These are phyloP conservation scores for Eucalyptus erythrocorys DNA, from an alignment of 345 rosid genomes.

Conservation along the genomic window DNA sequence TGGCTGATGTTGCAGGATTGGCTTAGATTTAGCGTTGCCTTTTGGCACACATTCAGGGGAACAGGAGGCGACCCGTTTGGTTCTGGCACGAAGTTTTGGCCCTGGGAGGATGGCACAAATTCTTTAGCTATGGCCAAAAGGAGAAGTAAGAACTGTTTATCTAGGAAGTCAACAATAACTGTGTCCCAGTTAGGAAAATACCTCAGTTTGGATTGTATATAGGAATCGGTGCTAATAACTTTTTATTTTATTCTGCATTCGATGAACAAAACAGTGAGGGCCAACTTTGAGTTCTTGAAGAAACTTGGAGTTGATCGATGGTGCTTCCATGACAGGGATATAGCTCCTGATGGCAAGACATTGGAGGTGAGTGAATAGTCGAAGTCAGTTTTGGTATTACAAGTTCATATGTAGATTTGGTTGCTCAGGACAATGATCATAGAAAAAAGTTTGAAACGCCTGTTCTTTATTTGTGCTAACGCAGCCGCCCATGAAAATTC, in stretches of 20 bases:
- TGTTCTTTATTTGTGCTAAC: background rate
- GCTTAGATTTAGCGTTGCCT: constrained; percentile 96
- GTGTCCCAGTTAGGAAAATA: background rate
- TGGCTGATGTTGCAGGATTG: constrained; percentile 48
- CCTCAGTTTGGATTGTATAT: background rate
- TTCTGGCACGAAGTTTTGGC: constrained; percentile 80
- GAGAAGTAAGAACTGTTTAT: constrained; percentile 55
- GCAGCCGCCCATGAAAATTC: background rate
- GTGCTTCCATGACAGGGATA: constrained; percentile 98
- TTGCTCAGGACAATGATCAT: background rate
- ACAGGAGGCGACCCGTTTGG: constrained; percentile 75
- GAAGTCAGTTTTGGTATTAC: background rate
- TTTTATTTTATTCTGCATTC: background rate
- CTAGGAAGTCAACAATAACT: background rate
- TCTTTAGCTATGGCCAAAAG: constrained; percentile 91
- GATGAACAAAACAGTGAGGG: constrained; percentile 56
- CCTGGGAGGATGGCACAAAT: constrained; percentile 98
- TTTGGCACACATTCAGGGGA: constrained; percentile 98
- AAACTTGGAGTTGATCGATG: constrained; percentile 91
- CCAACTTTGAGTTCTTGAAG: constrained; percentile 87
- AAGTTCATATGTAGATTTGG: background rate
- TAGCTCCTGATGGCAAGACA: constrained; percentile 77
- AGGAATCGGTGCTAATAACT: background rate
- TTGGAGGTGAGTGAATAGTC: constrained; percentile 40
- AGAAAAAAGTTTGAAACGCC: background rate